phyloP scores from a whole-genome alignment of 2,329 filamentous ascomycete species.

The Neofusicoccum kwambonambiense region DNA sequence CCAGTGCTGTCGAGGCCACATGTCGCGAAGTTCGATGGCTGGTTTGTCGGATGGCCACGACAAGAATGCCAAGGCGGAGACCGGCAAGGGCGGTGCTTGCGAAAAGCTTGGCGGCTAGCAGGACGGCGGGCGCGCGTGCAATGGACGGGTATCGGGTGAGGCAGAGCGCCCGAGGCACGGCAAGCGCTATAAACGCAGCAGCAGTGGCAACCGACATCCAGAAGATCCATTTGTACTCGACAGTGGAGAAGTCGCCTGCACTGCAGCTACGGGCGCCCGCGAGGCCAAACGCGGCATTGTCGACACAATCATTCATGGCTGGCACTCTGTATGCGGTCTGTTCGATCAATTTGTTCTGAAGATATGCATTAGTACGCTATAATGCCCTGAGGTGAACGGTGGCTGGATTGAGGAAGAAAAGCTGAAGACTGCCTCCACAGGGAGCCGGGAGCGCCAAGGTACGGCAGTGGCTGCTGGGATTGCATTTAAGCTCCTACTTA shows the following conservation, averaged over 20 bases:
- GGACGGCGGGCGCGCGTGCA: not conserved
- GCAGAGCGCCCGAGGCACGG: not conserved
- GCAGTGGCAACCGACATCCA: not conserved
- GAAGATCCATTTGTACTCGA: not conserved
- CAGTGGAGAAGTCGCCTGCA: not conserved
- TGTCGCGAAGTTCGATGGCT: not conserved
- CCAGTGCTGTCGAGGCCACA: not conserved
- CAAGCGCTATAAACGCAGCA: not conserved
- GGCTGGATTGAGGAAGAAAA: too few species aligned
- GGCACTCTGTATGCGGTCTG: too few species aligned
- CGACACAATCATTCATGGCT: not conserved
- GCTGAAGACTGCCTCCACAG: too few species aligned
- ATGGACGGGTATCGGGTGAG: not conserved
- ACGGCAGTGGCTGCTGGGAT: too few species aligned
- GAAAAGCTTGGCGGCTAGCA: not conserved
- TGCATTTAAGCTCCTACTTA: too few species aligned
- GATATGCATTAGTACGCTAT: too few species aligned
- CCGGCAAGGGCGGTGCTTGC: not conserved
- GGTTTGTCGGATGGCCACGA: not conserved
- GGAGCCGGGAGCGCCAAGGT: too few species aligned
- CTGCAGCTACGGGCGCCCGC: not conserved
- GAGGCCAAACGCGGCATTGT: not conserved
- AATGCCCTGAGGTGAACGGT: too few species aligned
- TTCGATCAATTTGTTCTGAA: too few species aligned
- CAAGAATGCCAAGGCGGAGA: not conserved